Evolutionary conservation across 2,329 filamentous ascomycete genomes (phyloP).

Genomic region (Pyrenophora teres): DNA sequence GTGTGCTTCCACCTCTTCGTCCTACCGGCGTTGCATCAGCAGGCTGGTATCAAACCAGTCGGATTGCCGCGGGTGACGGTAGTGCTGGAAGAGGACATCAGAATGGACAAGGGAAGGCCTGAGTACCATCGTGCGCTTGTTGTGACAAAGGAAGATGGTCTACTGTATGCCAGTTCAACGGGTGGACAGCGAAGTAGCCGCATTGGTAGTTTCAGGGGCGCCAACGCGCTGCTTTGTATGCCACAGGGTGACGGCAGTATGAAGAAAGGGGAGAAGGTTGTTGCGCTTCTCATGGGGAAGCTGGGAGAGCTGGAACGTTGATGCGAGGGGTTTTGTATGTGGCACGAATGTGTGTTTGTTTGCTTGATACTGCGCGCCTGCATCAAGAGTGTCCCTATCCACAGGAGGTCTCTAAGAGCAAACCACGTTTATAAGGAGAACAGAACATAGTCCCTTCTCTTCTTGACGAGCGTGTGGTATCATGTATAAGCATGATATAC

Average conservation of each 20-base stretch:
- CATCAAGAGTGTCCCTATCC: too few relatives aligned
- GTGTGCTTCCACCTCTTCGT: conserved; percentile 96
- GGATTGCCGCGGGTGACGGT: conserved; percentile 77
- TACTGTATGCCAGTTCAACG: conserved; percentile 76
- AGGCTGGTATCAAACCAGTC: conserved; percentile 68
- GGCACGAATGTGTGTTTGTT: too few relatives aligned
- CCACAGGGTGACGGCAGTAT: conserved; percentile 68
- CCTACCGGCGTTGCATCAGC: conserved; percentile 79
- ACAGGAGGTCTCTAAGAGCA: too few relatives aligned
- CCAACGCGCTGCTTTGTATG: conserved; percentile 83
- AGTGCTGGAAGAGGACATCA: conserved; percentile 71
- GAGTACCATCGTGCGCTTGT: conserved; percentile 92
- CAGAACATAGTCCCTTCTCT: too few relatives aligned
- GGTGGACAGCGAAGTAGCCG: conserved; percentile 87
- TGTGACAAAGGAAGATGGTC: conserved; percentile 65
- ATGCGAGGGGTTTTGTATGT: neutral
- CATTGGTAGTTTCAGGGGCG: conserved; percentile 85
- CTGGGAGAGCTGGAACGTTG: conserved; percentile 9
- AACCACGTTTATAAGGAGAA: too few relatives aligned
- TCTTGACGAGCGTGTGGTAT: too few relatives aligned
- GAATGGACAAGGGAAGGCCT: conserved; percentile 72
- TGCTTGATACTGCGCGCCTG: too few relatives aligned
- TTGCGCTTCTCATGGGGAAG: conserved; percentile 76
- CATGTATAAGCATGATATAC: too few relatives aligned
- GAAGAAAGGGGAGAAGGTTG: conserved; percentile 70